A percentile compares a stretch with the other conserved stretches of the same genome.
phyloP scores from a whole-genome alignment of 331 rosid species.

The Pyracantha coccinea region DNA sequence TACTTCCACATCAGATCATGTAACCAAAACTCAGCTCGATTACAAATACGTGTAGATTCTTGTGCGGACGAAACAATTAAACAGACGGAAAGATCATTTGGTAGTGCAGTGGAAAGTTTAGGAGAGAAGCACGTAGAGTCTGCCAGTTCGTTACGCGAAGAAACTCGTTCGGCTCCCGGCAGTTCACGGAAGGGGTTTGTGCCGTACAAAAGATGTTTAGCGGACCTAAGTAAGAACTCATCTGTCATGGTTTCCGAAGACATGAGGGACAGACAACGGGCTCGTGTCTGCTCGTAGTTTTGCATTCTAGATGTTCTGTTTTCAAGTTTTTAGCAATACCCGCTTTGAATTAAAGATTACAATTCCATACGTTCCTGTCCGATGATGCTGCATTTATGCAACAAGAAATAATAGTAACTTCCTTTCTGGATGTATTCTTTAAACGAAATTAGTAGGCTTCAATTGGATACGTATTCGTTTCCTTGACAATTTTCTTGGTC shows the following conservation, averaged over 20 bases:
- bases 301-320: neutral
- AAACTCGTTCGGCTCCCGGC: conserved; percentile 11
- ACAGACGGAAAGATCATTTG: conserved; percentile 13
- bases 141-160: conserved; percentile 29
- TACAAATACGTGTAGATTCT: too few species aligned
- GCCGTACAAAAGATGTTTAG: conserved; percentile 76
- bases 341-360: neutral
- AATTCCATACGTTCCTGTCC: neutral
- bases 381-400: neutral
- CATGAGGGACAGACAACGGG: conserved; percentile 49
- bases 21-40: conserved; percentile 22
- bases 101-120: conserved; percentile 15
- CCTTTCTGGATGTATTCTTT: neutral
- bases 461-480: neutral
- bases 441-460: neutral
- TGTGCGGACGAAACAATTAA: too few species aligned
- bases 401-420: neutral
- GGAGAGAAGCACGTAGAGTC: conserved; percentile 35
- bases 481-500: neutral
- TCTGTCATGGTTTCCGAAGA: conserved; percentile 34
- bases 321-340: neutral
- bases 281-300: conserved; percentile 67
- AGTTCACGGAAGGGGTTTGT: conserved; percentile 59
- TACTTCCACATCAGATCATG: conserved; percentile 13
- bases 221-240: conserved; percentile 55